Percentiles rank a stretch among this genome's conserved stretches.
Conservation (phyloP, 371 early-diverging fungal species). For the Mucor lusitanicus region DNA sequence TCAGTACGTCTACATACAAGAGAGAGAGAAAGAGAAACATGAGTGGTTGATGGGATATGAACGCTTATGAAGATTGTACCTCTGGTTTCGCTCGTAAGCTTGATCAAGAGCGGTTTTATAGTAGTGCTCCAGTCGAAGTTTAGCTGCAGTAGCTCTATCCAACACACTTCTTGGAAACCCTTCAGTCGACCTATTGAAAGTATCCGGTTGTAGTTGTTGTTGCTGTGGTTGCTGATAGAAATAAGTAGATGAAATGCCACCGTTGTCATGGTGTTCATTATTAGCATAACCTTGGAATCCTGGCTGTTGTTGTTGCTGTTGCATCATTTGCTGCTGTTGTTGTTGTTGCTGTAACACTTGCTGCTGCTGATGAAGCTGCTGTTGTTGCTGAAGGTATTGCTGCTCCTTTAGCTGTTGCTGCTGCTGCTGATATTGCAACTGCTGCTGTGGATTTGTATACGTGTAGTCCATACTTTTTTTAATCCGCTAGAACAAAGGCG, state of each 20-base stretch:
- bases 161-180: slow-evolving; percentile 74
- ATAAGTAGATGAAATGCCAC: slow-evolving; percentile 18
- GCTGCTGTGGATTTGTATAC: slow-evolving; percentile 21
- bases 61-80: slow-evolving; percentile 37
- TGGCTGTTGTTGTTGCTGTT: slow-evolving; percentile 14
- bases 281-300: slow-evolving; percentile 1
- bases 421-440: slow-evolving; percentile 6
- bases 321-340: background rate
- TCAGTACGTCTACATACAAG: slow-evolving; percentile 79
- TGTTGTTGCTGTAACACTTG: slow-evolving; percentile 2
- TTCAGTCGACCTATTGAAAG: slow-evolving; percentile 61
- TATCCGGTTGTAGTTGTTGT: slow-evolving; percentile 19
- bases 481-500: background rate
- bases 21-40: background rate
- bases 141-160: slow-evolving; percentile 87
- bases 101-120: slow-evolving; percentile 87
- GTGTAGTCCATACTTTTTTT: slow-evolving; percentile 21
- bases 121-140: slow-evolving; percentile 84
- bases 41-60: too few relatives aligned
- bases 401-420: background rate
- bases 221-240: slow-evolving; percentile 24
- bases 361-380: slow-evolving; percentile 5
- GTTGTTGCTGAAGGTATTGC: slow-evolving; percentile 5
- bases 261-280: background rate
- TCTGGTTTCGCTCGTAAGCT: slow-evolving; percentile 85